phyloP scores from a whole-genome alignment of 129 eudicot species.

The Smallanthus sonchifolius region DNA sequence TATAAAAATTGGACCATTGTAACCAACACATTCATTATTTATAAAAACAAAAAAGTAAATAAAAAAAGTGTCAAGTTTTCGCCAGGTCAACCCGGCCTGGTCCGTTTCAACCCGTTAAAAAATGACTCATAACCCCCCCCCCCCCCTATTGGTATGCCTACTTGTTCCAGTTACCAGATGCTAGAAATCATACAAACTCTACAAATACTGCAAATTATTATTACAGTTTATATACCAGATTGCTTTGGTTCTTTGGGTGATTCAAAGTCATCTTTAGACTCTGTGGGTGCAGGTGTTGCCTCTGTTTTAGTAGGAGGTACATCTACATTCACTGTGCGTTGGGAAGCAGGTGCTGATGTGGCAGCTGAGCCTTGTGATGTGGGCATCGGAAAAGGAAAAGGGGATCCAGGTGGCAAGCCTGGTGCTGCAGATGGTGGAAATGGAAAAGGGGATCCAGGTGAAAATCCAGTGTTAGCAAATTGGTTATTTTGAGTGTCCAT shows the following conservation, averaged over 20 bases:
- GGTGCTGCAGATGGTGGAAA: slow-evolving; percentile 52
- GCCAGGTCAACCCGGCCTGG: background rate
- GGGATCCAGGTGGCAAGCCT: slow-evolving; percentile 44
- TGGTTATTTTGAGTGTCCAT: slow-evolving; percentile 84
- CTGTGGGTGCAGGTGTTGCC: slow-evolving; percentile 26
- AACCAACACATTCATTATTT: background rate
- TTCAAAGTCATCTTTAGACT: slow-evolving; percentile 42
- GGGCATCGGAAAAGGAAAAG: slow-evolving; percentile 61
- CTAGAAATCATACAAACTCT: background rate
- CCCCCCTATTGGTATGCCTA: background rate
- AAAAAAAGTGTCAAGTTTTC: background rate
- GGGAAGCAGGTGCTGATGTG: slow-evolving; percentile 51
- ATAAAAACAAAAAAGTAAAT: background rate
- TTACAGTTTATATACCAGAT: slow-evolving; percentile 43
- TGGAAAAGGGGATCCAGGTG: slow-evolving; percentile 75
- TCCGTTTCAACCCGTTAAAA: background rate
- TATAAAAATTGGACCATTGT: background rate
- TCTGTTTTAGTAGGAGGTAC: slow-evolving; percentile 55
- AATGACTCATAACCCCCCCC: background rate
- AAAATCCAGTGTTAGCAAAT: slow-evolving; percentile 53
- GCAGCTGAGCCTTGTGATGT: slow-evolving; percentile 37
- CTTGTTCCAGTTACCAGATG: background rate
- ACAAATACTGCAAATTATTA: background rate
- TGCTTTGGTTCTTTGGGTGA: slow-evolving; percentile 49
- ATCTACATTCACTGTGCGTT: slow-evolving; percentile 55